Base-by-base conservation (phyloP, 345 rosid genomes). In the Angophora floribunda region DNA sequence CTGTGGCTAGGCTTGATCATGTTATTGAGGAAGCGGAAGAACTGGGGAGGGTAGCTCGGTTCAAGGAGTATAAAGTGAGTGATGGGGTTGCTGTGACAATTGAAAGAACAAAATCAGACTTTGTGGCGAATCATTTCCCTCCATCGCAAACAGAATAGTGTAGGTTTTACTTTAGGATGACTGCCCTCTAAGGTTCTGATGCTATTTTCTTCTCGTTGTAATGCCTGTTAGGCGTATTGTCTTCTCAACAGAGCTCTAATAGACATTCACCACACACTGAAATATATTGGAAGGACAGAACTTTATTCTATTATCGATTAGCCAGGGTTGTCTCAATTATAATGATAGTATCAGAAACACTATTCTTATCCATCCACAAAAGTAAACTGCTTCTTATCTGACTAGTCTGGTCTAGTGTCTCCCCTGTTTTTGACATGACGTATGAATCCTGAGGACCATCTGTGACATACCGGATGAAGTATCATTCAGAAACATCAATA, bases 1-100 rank as follows among this genome's bases (percentile, higher is more conserved):
- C 94, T 51, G 96, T 96, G 52, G 97, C 97, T 8, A 93, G 95
- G 93, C 96, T 97, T 10, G 98, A 96, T 84, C 94, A 70, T 51
- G 94, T 95, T 55, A 95, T 95, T 13, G 96, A 91, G 88, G 96
- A 96, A 89, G 97, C 94, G 7, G 94, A 96, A 85, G 98, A 97
- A 82, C 57, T 94, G 30, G 98, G 97, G 85, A 94, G 94, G 90
- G 87, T 95, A 9, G 97, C 95, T 2, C 82, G 93, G 59, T 97
- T 94, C 88, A 92, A 92, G 88, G 99, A 96, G 90, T 96, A 52
- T 61, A 90, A 93, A 90, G 90, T 75, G n/a, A 94, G 47, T 30
- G 89, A 87, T 67, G 82, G 41, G 7, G 13, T 75, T 41, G 49
- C 41, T 75, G 49, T 75, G 82, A 75, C 82, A 41, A 22, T 11